These are phyloP conservation scores for Didymella segeticola DNA, from an alignment of 2,329 filamentous ascomycete species.

Conservation along the genomic window DNA sequence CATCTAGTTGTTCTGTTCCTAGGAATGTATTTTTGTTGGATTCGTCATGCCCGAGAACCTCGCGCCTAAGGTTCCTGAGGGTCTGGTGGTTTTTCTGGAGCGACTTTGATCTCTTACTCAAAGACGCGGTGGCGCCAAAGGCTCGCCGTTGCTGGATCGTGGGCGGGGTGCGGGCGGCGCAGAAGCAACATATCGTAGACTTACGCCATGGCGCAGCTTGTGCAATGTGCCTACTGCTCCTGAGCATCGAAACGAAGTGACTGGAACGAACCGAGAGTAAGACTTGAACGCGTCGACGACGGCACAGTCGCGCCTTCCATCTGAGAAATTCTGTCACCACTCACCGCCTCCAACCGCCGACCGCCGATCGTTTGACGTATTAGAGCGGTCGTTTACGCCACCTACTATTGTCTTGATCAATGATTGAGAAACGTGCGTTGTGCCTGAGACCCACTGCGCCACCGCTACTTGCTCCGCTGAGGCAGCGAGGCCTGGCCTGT, in stretches of 20 bases:
- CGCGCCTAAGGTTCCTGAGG: neutral
- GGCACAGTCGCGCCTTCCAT: neutral
- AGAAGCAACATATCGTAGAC: constrained; percentile 29
- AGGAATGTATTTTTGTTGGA: neutral
- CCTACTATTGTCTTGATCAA: neutral
- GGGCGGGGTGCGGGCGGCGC: constrained; percentile 22
- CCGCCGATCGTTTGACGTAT: constrained; percentile 7
- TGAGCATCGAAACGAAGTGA: constrained; percentile 32
- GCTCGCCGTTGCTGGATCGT: constrained; percentile 18
- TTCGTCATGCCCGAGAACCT: neutral
- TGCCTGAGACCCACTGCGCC: constrained; percentile 7
- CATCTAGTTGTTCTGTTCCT: too few species aligned
- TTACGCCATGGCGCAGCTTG: constrained; percentile 27
- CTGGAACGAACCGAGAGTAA: neutral
- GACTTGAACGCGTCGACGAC: constrained; percentile 13
- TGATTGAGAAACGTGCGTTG: constrained; percentile 14
- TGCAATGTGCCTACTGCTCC: constrained; percentile 24
- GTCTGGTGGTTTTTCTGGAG: constrained; percentile 1
- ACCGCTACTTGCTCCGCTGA: neutral
- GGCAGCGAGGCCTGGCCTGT: neutral
- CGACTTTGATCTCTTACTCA: constrained; percentile 11
- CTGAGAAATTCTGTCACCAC: constrained; percentile 12
- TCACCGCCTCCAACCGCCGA: constrained; percentile 5
- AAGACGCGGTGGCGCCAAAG: constrained; percentile 23
- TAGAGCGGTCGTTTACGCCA: neutral